These are phyloP conservation scores for Kluyveromyces lactis DNA, from an alignment of 805 yeast species.

Conservation along the genomic window DNA sequence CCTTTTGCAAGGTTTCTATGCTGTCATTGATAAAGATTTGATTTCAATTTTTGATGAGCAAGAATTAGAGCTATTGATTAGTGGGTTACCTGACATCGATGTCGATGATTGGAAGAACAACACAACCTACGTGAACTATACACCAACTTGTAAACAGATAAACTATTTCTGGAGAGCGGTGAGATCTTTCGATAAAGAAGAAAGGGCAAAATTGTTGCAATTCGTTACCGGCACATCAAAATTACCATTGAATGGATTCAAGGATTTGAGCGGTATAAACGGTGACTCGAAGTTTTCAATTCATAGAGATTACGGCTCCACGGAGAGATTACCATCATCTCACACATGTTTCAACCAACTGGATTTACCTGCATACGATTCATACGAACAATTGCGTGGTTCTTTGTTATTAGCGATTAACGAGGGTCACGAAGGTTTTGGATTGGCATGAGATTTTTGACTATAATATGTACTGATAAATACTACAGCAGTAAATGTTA, in stretches of 20 bases:
- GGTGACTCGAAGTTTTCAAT: conserved; percentile 83
- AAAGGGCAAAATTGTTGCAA: conserved; percentile 86
- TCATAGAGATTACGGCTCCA: conserved; percentile 79
- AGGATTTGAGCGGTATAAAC: conserved; percentile 77
- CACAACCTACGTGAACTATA: conserved; percentile 72
- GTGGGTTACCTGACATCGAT: conserved; percentile 94
- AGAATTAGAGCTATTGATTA: conserved; percentile 83
- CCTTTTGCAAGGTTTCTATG: conserved; percentile 81
- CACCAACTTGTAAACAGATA: conserved; percentile 75
- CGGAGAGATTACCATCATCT: conserved; percentile 85
- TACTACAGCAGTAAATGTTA: too few relatives aligned
- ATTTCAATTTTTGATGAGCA: conserved; percentile 90
- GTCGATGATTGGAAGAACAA: conserved; percentile 93
- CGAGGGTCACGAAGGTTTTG: conserved; percentile 96
- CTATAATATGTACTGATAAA: too few relatives aligned
- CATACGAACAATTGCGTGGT: conserved; percentile 77
- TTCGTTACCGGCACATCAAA: conserved; percentile 96
- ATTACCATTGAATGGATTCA: conserved; percentile 91
- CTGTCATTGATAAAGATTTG: conserved; percentile 75
- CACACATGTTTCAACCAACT: conserved; percentile 97
- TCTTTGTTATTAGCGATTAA: conserved; percentile 76
- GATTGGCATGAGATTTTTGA: conserved; percentile 30
- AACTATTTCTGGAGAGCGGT: conserved; percentile 99
- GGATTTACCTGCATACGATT: conserved; percentile 86
- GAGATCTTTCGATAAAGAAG: conserved; percentile 86